Evolutionary conservation across 179 eudicot genomes (phyloP).

Genomic region (Amaranthus tricolor): DNA sequence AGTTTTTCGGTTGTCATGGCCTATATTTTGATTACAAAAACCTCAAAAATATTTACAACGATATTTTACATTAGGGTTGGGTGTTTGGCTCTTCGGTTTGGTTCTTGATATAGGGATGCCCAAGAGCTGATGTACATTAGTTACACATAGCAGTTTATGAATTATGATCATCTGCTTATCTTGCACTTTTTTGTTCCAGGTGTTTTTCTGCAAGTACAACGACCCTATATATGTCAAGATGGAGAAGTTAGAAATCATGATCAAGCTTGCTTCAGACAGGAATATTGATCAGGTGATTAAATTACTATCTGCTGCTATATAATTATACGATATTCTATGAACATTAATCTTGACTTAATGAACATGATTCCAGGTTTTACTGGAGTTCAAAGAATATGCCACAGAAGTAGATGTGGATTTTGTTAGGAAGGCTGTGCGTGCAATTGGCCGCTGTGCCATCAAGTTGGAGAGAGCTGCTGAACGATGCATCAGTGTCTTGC

Average conservation of each 20-base stretch:
- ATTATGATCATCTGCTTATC: slow-evolving; percentile 5
- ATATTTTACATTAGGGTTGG: too few relatives aligned
- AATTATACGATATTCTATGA: background rate
- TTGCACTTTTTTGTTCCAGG: slow-evolving; percentile 28
- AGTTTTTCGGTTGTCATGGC: too few relatives aligned
- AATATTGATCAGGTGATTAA: slow-evolving; percentile 79
- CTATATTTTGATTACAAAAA: too few relatives aligned
- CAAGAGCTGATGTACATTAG: too few relatives aligned
- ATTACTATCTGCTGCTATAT: slow-evolving; percentile 7
- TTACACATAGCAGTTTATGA: background rate
- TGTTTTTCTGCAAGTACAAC: slow-evolving; percentile 97
- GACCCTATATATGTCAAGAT: slow-evolving; percentile 98
- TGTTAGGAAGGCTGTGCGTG: slow-evolving; percentile 98
- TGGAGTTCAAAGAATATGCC: slow-evolving; percentile 98
- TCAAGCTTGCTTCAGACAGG: slow-evolving; percentile 97
- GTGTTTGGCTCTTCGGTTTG: too few relatives aligned
- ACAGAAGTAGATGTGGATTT: slow-evolving; percentile 99
- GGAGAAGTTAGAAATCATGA: slow-evolving; percentile 98
- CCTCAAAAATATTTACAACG: too few relatives aligned
- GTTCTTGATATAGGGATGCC: too few relatives aligned
- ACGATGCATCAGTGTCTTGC: slow-evolving; percentile 96
- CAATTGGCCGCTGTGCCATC: slow-evolving; percentile 99
- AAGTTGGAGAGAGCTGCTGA: slow-evolving; percentile 99
- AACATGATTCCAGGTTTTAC: slow-evolving; percentile 56
- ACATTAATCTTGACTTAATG: slow-evolving; percentile 16